Conservation (phyloP, 352 stramenopile genomes). For the Aphanomyces euteiches region DNA sequence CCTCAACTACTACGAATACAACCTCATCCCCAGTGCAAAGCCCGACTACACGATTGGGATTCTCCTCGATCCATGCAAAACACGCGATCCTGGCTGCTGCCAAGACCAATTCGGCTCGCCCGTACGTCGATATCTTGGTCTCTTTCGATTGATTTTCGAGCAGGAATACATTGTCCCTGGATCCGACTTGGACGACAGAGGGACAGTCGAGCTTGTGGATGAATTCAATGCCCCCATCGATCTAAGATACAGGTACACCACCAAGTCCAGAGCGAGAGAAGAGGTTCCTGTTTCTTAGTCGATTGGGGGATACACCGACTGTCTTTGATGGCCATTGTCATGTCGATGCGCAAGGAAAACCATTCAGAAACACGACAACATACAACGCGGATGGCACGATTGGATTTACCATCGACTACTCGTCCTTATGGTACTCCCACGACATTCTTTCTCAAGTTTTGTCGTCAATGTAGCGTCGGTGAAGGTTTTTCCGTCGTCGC, state of each 20-base stretch:
- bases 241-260: constrained; percentile 40
- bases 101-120: constrained; percentile 75
- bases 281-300: constrained; percentile 32
- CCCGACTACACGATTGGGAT: constrained; percentile 74
- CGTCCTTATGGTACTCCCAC: constrained; percentile 8
- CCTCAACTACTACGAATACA: constrained; percentile 65
- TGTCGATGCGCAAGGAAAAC: constrained; percentile 40
- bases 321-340: constrained; percentile 72
- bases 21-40: constrained; percentile 34
- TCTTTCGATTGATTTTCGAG: constrained; percentile 18
- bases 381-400: constrained; percentile 7
- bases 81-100: constrained; percentile 60
- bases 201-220: constrained; percentile 54
- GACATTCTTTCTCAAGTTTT: not conserved
- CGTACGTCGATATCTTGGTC: constrained; percentile 25
- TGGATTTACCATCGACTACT: constrained; percentile 20
- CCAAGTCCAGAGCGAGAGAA: too few species aligned
- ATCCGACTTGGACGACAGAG: constrained; percentile 36
- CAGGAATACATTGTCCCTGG: constrained; percentile 43
- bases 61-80: constrained; percentile 74
- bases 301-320: constrained; percentile 62
- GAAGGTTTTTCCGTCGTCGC: constrained; percentile 4
- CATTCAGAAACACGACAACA: constrained; percentile 10
- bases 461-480: not conserved
- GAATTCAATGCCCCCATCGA: constrained; percentile 57